Evolutionary conservation across 2,329 filamentous ascomycete genomes (phyloP).

Genomic region (Xylaria sp.): DNA sequence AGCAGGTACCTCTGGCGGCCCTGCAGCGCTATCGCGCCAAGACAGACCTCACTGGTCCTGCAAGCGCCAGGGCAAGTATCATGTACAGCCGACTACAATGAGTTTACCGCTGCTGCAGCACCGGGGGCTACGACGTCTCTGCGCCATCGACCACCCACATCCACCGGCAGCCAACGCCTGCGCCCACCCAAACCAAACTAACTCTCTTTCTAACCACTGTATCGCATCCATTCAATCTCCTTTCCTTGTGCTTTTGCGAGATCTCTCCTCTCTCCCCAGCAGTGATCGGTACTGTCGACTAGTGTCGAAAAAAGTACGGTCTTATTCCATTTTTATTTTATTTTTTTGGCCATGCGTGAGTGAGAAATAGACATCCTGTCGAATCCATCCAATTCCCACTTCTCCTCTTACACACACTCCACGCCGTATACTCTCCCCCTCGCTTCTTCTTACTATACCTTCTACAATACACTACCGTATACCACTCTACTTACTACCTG

Average conservation of each 20-base stretch:
- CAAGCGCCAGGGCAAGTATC: conserved; percentile 32
- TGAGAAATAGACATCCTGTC: conserved; percentile 22
- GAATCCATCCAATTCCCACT: conserved; percentile 30
- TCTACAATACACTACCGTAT: neutral
- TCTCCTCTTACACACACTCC: conserved; percentile 34
- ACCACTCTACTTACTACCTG: neutral
- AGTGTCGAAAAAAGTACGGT: conserved; percentile 30
- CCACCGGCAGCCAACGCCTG: conserved; percentile 36
- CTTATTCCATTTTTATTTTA: neutral
- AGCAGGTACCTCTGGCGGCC: conserved; percentile 14
- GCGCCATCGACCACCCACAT: conserved; percentile 18
- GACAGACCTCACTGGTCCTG: conserved; percentile 20
- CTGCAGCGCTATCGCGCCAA: conserved; percentile 31
- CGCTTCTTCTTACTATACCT: conserved; percentile 26
- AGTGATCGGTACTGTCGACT: conserved; percentile 28
- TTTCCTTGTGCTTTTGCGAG: conserved; percentile 42
- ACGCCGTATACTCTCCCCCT: conserved; percentile 28
- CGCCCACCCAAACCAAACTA: conserved; percentile 37
- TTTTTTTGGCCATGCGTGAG: conserved; percentile 14
- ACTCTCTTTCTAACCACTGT: conserved; percentile 25
- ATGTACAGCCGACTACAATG: conserved; percentile 21
- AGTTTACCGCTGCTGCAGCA: conserved; percentile 35
- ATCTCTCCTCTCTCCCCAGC: conserved; percentile 34
- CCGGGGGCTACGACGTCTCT: conserved; percentile 26
- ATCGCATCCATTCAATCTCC: conserved; percentile 36